Base-by-base conservation (phyloP, 495 filamentous ascomycete genomes). In the Daldinia loculata region DNA sequence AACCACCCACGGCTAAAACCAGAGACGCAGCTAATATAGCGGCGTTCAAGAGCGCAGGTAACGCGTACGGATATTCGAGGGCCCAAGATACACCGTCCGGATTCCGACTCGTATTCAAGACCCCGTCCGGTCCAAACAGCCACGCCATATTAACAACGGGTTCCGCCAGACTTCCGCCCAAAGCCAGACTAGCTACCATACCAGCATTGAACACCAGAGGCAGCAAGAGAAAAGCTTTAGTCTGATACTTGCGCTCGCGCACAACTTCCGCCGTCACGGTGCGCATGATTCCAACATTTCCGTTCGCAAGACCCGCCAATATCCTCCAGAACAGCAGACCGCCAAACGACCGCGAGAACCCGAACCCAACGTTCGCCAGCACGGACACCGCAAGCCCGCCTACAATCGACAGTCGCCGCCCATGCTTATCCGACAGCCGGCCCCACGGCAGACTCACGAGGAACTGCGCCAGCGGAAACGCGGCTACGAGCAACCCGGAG, bases 161-260 rank as follows among this genome's bases (percentile, higher is more conserved):
- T 75, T 95, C 91, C 6, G 92, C 90, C 56, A 94, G 78, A 29
- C 89, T 77, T 12, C 92, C 92, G 17, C 92, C 92, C 2, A 92
- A 57, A 27, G 80, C 80, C 7, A 83, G 66, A 19, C 81, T 79
- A 2, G 71, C 65, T 57, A 95, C 90, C 26, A 93, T 89, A 0
- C 92, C 92, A 19, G 86, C 76, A 62, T 93, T 95, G 67, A 92
- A 93, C 45, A 88, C 91, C 84, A 95, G 89, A 0, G 93, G 93
- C 57, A 97, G 74, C n/a, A 95, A 79, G 36, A 94, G 75, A 63
- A 95, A 95, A 0, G 93, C 92, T 32, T 91, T 84, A 14, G 88
- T 89, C 80, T 92, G 92, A 69, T 87, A 91, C 76, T 80, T 85
- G 70, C 84, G 87, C 78, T 90, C 88, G 58, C 80, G 74, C 6